These are phyloP conservation scores for Pseudogymnoascus sp. DNA, from an alignment of 2,329 filamentous ascomycete species.

Conservation along the genomic window DNA sequence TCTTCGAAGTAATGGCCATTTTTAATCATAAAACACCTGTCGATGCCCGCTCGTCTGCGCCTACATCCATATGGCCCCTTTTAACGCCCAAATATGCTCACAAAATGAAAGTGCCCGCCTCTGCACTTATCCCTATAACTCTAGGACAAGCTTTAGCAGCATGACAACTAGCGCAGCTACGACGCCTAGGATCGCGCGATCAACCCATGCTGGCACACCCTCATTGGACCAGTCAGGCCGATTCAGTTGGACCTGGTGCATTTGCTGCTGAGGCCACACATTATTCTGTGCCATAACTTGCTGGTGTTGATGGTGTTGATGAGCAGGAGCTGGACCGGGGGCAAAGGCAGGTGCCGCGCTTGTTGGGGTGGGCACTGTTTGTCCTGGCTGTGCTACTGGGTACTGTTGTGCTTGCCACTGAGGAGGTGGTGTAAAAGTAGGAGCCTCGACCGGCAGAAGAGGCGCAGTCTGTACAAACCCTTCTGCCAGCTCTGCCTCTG, in stretches of 20 bases:
- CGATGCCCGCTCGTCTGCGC: neutral
- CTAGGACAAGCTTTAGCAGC: constrained; percentile 46
- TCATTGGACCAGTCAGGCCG: constrained; percentile 31
- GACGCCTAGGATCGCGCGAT: constrained; percentile 69
- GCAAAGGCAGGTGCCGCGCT: constrained; percentile 14
- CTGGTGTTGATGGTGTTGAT: neutral
- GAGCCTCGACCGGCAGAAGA: constrained; percentile 16
- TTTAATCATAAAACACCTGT: neutral
- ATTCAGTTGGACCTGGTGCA: neutral
- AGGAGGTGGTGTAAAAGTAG: constrained; percentile 12
- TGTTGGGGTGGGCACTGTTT: constrained; percentile 29
- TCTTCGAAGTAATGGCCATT: neutral
- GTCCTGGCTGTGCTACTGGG: constrained; percentile 23
- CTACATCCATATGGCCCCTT: neutral
- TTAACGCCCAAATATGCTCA: neutral
- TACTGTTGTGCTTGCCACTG: constrained; percentile 18
- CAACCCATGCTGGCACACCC: constrained; percentile 65
- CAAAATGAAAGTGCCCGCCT: neutral
- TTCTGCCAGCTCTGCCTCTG: constrained; percentile 45
- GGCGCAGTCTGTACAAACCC: constrained; percentile 48
- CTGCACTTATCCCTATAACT: neutral
- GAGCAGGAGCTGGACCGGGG: neutral
- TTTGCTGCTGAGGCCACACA: neutral
- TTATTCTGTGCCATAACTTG: neutral
- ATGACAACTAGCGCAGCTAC: constrained; percentile 63